Conservation (phyloP, 805 yeast species). For the Scheffersomyces stipitis region DNA sequence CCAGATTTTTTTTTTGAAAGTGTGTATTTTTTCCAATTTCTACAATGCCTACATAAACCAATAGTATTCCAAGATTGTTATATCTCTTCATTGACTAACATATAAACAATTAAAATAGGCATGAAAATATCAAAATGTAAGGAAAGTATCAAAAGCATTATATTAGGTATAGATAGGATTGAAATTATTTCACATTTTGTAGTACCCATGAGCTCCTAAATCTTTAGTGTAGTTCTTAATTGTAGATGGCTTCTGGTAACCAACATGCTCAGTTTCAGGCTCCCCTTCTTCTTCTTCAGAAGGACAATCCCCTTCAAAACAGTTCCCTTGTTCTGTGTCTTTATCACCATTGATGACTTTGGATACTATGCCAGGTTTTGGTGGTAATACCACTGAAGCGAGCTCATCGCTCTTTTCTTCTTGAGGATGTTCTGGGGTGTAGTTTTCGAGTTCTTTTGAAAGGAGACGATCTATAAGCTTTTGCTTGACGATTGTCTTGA, state of each 20-base stretch:
- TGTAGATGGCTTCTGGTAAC: not conserved
- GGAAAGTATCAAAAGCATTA: too few relatives aligned
- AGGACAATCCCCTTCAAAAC: not conserved
- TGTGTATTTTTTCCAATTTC: too few relatives aligned
- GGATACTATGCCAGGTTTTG: not conserved
- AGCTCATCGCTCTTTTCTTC: not conserved
- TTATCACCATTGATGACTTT: not conserved
- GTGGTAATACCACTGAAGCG: not conserved
- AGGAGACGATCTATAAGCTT: slow-evolving; percentile 5
- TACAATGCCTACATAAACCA: too few relatives aligned
- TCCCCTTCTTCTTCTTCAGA: not conserved
- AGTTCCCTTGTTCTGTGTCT: not conserved
- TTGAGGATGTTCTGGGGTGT: slow-evolving; percentile 1
- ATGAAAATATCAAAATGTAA: too few relatives aligned
- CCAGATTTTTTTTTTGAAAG: too few relatives aligned
- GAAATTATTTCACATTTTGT: too few relatives aligned
- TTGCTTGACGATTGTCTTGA: slow-evolving; percentile 9
- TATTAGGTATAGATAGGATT: too few relatives aligned
- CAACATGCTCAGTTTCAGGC: not conserved
- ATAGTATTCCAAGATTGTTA: too few relatives aligned
- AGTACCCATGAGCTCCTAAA: too few relatives aligned
- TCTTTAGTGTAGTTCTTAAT: not conserved
- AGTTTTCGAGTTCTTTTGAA: slow-evolving; percentile 7
- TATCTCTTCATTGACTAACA: too few relatives aligned
- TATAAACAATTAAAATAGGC: too few relatives aligned